Evolutionary conservation across 2,329 filamentous ascomycete genomes (phyloP).

Genomic region (Camillea tinctor): DNA sequence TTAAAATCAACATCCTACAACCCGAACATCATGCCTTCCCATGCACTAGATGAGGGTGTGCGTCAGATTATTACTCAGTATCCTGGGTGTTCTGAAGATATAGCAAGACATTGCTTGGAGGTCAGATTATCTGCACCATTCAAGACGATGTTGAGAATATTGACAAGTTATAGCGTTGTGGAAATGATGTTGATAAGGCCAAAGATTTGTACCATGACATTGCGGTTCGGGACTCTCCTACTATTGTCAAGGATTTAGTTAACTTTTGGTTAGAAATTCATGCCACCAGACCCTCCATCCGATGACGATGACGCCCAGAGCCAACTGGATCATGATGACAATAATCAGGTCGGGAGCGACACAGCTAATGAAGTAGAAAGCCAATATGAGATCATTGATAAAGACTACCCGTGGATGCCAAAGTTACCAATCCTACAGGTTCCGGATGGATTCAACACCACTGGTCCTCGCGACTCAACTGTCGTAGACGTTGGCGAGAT

Average conservation of each 20-base stretch:
- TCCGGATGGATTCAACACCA: background rate
- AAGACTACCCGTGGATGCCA: conserved; percentile 8
- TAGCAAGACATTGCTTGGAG: conserved; percentile 7
- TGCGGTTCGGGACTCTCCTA: conserved; percentile 5
- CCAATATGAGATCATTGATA: background rate
- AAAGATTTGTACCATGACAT: conserved; percentile 4
- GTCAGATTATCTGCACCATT: conserved; percentile 1
- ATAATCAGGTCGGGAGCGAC: background rate
- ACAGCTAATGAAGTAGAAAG: background rate
- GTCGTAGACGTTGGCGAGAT: conserved; percentile 7
- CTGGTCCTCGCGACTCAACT: background rate
- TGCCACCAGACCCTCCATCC: conserved; percentile 5
- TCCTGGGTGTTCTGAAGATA: conserved; percentile 5
- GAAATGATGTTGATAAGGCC: conserved; percentile 9
- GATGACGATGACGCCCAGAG: conserved; percentile 1
- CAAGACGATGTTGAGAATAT: background rate
- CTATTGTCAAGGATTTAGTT: background rate
- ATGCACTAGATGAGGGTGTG: background rate
- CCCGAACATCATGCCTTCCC: background rate
- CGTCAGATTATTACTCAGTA: conserved; percentile 3
- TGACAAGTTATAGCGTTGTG: conserved; percentile 8
- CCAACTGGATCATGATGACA: background rate
- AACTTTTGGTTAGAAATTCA: conserved; percentile 1
- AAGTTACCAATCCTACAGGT: conserved; percentile 6
- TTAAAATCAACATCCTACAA: background rate